Evolutionary conservation across 805 yeast species (phyloP).

Genomic region (Saccharomycopsis schoenii): DNA sequence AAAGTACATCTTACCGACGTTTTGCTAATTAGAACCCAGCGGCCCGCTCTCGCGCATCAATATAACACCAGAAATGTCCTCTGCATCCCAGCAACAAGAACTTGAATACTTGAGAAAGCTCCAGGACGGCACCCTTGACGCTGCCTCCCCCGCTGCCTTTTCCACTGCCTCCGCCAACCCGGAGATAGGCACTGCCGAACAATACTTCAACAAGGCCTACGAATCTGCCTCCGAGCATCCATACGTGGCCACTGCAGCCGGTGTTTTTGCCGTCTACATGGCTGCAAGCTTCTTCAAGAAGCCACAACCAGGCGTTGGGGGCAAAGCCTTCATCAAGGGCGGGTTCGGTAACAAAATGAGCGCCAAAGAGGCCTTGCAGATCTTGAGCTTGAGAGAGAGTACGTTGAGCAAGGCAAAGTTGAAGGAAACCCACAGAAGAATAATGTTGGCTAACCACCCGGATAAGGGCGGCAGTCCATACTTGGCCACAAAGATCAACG

Average conservation of each 20-base stretch:
- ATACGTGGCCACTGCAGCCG: slow-evolving; percentile 59
- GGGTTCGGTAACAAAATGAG: slow-evolving; percentile 89
- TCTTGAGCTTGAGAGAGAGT: slow-evolving; percentile 64
- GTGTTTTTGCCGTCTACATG: slow-evolving; percentile 50
- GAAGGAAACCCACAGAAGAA: slow-evolving; percentile 70
- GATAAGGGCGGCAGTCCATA: slow-evolving; percentile 91
- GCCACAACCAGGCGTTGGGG: slow-evolving; percentile 54
- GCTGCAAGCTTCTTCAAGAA: slow-evolving; percentile 60
- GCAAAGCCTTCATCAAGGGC: slow-evolving; percentile 69
- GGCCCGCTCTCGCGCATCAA: background rate
- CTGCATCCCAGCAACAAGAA: slow-evolving; percentile 14
- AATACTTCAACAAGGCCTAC: slow-evolving; percentile 52
- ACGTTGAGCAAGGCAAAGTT: slow-evolving; percentile 52
- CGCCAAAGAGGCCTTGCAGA: slow-evolving; percentile 79
- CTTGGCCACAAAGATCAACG: slow-evolving; percentile 84
- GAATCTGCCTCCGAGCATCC: slow-evolving; percentile 70
- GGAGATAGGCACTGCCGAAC: slow-evolving; percentile 37
- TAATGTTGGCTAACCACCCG: slow-evolving; percentile 87
- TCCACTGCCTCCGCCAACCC: slow-evolving; percentile 11
- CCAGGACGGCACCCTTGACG: slow-evolving; percentile 5
- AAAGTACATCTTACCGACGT: too few relatives aligned
- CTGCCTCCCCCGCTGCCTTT: background rate
- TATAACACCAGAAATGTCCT: background rate
- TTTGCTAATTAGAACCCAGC: background rate
- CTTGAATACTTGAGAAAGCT: slow-evolving; percentile 9